Evolutionary conservation across 2,329 filamentous ascomycete species (phyloP), one percentile per base, ranked within the genome.

Genomic region (Colletotrichum shisoi): DNA sequence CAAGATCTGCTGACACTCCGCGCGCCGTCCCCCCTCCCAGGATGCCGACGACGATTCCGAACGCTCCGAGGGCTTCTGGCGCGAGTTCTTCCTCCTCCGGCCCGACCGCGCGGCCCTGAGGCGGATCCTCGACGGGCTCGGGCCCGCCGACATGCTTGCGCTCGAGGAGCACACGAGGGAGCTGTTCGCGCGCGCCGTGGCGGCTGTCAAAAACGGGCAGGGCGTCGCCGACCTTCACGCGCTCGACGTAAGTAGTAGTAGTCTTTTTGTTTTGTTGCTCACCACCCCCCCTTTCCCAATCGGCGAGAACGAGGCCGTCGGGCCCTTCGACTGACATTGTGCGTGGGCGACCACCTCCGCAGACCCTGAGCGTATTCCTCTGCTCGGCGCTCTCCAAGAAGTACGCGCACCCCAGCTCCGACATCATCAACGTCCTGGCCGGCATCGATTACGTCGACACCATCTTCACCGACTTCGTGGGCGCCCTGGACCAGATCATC

Each of bases 321-420:
- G 5, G 24, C 24, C 4, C 24, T 27, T 27, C 27, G 27, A 8
- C 27, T 31, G 27, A 31, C 27, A 31, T 31, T 31, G 27, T 31
- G 27, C 7, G 27, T 31, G 27, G 27, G 27, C 6, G 27, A 31
- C 27, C 6, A 31, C 8, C 27, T 27, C 27, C 7, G 5, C 77
- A 98, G 92, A 98, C 94, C 68, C 85, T 98, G 75, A 93, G 91
- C 77, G 89, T 91, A 54, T 97, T 98, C 79, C 85, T 99, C 75
- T 89, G 90, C 57, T 88, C 89, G 62, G 85, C 96, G 19, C 83
- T 98, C 69, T 87, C 87, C 65, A 99, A 98, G 80, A 93, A 91
- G 77, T 99, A 96, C 78, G 93, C 92, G 27, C 97, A 97, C 74
- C 92, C 94, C 6, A 97, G 93, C 77, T 95, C 95, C 57, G 95